A percentile compares a stretch with the other conserved stretches of the same genome.
Conservation (phyloP, 2,329 filamentous ascomycete species). For the Torrubiella hemipterigena region DNA sequence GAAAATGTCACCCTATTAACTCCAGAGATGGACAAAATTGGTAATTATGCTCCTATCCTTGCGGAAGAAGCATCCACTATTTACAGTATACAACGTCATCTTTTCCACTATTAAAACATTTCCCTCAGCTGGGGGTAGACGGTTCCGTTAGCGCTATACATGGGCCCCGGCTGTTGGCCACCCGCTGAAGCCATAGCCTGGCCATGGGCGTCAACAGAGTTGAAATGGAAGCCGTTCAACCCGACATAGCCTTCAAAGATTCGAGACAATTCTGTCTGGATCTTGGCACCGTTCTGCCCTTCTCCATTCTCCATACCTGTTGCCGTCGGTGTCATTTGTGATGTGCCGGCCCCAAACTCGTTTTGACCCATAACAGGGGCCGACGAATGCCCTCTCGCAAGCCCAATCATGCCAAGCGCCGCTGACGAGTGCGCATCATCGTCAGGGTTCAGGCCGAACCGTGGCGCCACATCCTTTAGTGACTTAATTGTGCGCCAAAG, state of each 20-base stretch:
- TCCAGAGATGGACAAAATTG: too few species aligned
- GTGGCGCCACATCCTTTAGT: conserved; percentile 59
- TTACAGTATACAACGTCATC: too few species aligned
- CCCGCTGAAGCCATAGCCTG: conserved; percentile 13
- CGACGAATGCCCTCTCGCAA: conserved; percentile 29
- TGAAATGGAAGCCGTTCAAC: conserved; percentile 20
- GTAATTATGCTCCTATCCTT: too few species aligned
- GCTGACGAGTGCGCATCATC: conserved; percentile 40
- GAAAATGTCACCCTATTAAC: too few species aligned
- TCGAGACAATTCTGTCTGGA: conserved; percentile 42
- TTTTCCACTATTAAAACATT: conserved; percentile 19
- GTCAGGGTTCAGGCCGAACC: conserved; percentile 44
- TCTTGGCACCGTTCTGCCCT: conserved; percentile 32
- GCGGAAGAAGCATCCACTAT: too few species aligned
- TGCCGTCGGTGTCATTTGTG: not conserved
- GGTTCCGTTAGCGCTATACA: conserved; percentile 17
- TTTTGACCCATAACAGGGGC: conserved; percentile 9
- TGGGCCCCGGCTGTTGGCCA: conserved; percentile 7
- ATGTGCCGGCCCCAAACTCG: conserved; percentile 8
- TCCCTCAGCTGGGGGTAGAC: conserved; percentile 24
- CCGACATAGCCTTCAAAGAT: conserved; percentile 28
- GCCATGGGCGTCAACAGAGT: conserved; percentile 14
- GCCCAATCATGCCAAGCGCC: conserved; percentile 42
- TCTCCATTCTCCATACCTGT: conserved; percentile 2
- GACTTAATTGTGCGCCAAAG: conserved; percentile 62